Evolutionary conservation across 2,329 filamentous ascomycete genomes (phyloP), one percentile per base, ranked within the genome.

Genomic region (Colletotrichum zoysiae): DNA sequence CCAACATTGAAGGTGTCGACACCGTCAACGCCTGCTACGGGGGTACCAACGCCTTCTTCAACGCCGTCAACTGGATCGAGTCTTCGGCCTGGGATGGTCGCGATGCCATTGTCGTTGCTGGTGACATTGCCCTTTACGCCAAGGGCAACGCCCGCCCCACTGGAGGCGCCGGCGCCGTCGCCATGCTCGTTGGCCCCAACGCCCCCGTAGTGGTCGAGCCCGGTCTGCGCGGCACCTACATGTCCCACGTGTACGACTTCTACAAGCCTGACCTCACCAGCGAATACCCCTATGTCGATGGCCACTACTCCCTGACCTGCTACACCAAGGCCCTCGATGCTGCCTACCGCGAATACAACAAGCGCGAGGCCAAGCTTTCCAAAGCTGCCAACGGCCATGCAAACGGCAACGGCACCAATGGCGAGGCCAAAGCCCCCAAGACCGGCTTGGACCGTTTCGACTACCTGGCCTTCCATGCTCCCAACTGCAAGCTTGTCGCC

Each of bases 191-290:
- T 77, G 93, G 93, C 67, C 93, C 93, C 70, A 86, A 95, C 79
- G 93, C 93, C 64, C 93, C 93, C 67, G 85, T 95, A 74, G 92
- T 91, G 73, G 86, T 92, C 75, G 93, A 95, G 84, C 90, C 93
- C 63, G 93, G 93, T 80, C 89, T 95, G 79, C 91, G 93, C 79
- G 93, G 92, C 80, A 91, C 87, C 78, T 94, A 93, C 86, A 92
- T 95, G 90, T 87, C 91, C 82, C 93, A 95, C 84, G 91, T 91
- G 77, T 96, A 95, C 83, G 93, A 95, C 83, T 95, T 95, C 82
- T 95, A 94, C 90, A 95, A 95, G 90, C 93, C 93, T 78, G 93
- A 95, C 83, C 86, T 95, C 76, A 93, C 93, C 79, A 94, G 91
- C 88, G 93, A 95, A 84, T 95, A 95, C 85, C 93, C 93, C 75